These are phyloP conservation scores for Myotisia sp. DNA, from an alignment of 2,329 filamentous ascomycete species.

Conservation along the genomic window DNA sequence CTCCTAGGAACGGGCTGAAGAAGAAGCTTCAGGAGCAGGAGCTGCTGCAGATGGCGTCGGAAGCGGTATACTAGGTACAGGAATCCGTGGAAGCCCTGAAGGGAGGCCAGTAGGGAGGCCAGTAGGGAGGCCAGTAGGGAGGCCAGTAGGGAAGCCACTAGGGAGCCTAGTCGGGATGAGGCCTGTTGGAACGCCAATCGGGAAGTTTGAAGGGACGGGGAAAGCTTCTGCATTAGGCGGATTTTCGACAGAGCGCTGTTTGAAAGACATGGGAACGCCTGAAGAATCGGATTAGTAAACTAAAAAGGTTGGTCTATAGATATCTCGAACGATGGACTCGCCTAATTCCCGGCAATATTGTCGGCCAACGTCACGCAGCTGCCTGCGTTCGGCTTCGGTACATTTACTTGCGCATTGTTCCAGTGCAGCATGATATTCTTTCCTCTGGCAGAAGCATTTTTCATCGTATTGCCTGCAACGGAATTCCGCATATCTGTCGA, in stretches of 20 bases:
- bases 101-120: slow-evolving; percentile 2
- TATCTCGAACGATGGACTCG: background rate
- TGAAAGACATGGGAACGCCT: background rate
- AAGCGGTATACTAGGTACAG: too few species aligned
- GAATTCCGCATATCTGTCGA: slow-evolving; percentile 5
- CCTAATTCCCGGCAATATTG: slow-evolving; percentile 8
- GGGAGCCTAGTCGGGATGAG: slow-evolving; percentile 1
- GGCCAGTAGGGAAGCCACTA: slow-evolving; percentile 1
- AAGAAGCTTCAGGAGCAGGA: too few species aligned
- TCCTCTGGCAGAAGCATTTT: slow-evolving; percentile 9
- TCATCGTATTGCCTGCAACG: slow-evolving; percentile 6
- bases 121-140: slow-evolving; percentile 3
- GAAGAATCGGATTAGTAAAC: too few species aligned
- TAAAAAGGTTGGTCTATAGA: too few species aligned
- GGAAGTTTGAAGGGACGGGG: slow-evolving; percentile 2
- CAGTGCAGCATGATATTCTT: slow-evolving; percentile 7
- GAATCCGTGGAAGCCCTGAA: background rate
- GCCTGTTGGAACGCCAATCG: background rate
- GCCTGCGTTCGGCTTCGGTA: slow-evolving; percentile 4
- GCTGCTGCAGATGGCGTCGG: too few species aligned
- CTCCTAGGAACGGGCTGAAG: too few species aligned
- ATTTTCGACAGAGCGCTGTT: background rate
- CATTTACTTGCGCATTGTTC: slow-evolving; percentile 8
- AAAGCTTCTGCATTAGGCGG: slow-evolving; percentile 26
- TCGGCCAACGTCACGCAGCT: slow-evolving; percentile 6